Base-by-base conservation (phyloP, 2,329 filamentous ascomycete genomes). In the Sporothrix luriei region DNA sequence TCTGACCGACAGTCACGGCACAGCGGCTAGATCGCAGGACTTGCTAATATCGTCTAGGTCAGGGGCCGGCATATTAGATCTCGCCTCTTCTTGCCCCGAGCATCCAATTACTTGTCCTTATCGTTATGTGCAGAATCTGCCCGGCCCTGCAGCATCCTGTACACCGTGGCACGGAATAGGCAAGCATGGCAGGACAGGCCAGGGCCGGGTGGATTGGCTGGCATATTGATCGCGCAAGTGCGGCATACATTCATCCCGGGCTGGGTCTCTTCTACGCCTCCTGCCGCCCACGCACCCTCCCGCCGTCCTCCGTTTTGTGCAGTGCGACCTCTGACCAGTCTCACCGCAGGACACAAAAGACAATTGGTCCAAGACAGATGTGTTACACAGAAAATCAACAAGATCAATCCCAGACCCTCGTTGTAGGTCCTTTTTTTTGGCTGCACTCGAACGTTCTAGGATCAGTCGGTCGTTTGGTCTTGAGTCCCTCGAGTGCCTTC, bases 31-130 rank as follows among this genome's bases (percentile, higher is more conserved):
- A 43, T 62, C 38, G n/a, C 21, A 46, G 38, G 55, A 62, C 14
- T 4, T 19, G 46, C n/a, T 13, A 62, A 26, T 62, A 14, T 62
- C 38, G 38, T 38, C 57, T 46, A 62, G 38, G 57, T 5, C 38
- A 62, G 11, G 38, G 21, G 38, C 46, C 57, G 57, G 5, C 16
- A 49, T 46, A 16, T n/a, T 66, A n/a, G 52, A n/a, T 68, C 64
- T 70, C 69, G 69, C 69, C 69, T 70, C 46, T 67, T 70, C 69
- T 51, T 67, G 19, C 55, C 66, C 55, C 21, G 55, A 29, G 29
- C n/a, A 68, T 59, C 66, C 66, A 62, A 68, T 68, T 43, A 54
- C 40, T 59, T 48, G 16, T 11, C 43, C 29, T 55, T 38, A 43
- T 46, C 49, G 24, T 40, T 24, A 10, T n/a, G 55, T 68, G 69